Evolutionary conservation across 225 moss, liverwort and hornwort species (phyloP).

Genomic region (Polytrichum commune): DNA sequence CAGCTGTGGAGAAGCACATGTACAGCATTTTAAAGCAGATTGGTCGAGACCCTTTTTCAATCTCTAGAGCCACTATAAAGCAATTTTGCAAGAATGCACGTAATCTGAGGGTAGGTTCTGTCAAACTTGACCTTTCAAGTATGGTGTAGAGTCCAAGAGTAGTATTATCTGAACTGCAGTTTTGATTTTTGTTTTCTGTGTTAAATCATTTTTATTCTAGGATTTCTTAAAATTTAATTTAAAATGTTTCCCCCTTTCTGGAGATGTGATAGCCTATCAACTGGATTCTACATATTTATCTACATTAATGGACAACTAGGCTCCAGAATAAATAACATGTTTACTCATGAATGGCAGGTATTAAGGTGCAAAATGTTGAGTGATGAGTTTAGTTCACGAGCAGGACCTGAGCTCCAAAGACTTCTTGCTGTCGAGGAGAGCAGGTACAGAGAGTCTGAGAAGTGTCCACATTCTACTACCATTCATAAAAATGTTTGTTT

Average conservation of each 20-base stretch:
- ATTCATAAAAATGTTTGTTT: not conserved
- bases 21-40: constrained; percentile 65
- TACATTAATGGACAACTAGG: no score
- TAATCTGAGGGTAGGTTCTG: constrained; percentile 65
- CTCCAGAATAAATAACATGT: no score
- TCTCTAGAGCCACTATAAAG: constrained; percentile 70
- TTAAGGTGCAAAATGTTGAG: constrained; percentile 74
- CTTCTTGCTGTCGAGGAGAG: constrained; percentile 73
- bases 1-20: constrained; percentile 72
- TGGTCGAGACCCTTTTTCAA: constrained; percentile 77
- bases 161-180: no score
- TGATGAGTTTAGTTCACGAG: constrained; percentile 69
- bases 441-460: constrained; percentile 41
- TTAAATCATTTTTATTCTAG: no score
- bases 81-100: constrained; percentile 95
- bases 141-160: no score
- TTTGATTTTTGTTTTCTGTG: no score
- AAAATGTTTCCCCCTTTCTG: no score
- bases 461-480: not conserved
- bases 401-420: constrained; percentile 67
- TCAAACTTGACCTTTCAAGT: not conserved
- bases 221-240: no score
- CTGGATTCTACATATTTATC: no score
- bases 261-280: no score
- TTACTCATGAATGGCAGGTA: constrained; percentile 40